Base-by-base conservation (phyloP, 139 green algal species). In the Ulvella scutata region DNA sequence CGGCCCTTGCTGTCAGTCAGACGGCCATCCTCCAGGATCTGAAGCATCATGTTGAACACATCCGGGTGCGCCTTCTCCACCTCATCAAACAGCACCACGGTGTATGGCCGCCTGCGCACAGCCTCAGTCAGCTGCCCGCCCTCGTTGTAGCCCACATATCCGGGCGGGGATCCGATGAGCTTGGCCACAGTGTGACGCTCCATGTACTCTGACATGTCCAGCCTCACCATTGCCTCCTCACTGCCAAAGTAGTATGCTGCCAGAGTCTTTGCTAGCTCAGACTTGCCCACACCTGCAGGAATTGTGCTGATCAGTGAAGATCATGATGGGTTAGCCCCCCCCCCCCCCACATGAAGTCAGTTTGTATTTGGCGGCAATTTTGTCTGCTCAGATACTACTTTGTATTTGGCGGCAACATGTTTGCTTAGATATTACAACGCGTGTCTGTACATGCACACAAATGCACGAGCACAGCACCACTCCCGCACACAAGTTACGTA, bases 31-130 rank as follows among this genome's bases (percentile, higher is more conserved):
- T 74, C 75, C 21, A 84, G 23, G 44, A 92, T 87, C 88, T 96
- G 91, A 76, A 99, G 92, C 94, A 99, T 98, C 91, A 99, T 98
- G 89, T 99, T 99, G 89, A 99, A 99, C 38, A 99, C 95, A 73
- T 99, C 95, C 17, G 95, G 95, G 83, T 99, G 95, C 21, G 95
- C 95, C 90, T 99, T 99, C 85, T 99, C 95, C 78, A 99, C 97
- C 89, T 99, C 95, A 89, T 99, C 95, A 81, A 99, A 99, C 73
- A 99, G 88, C 76, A 99, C 91, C 43, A 99, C 90, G 0, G 95
- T 98, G 92, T 99, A 99, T 3, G 95, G 95, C 61, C 95, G 83
- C 40, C 95, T 82, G 23, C 76, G 81, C 59, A 98, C 95, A 13
- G 95, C 95, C 86, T 99, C 95, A 39, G 95, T 99, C 60, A 99